Evolutionary conservation across 2,329 filamentous ascomycete species (phyloP).

Genomic region (Diplodia sapinea): DNA sequence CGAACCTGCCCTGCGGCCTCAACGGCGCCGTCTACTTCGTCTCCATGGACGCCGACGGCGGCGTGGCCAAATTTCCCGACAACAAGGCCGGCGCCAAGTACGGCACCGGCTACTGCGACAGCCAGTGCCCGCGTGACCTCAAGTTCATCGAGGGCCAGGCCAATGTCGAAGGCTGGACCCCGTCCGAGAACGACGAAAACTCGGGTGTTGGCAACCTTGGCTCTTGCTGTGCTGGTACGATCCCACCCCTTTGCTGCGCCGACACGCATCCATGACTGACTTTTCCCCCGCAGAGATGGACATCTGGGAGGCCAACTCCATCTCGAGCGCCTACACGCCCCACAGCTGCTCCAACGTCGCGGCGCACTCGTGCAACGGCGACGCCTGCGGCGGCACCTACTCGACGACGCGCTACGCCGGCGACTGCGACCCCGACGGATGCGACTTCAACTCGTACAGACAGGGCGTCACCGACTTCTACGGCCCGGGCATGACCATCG

Average conservation of each 20-base stretch:
- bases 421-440: slow-evolving; percentile 68
- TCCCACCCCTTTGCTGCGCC: no score
- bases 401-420: slow-evolving; percentile 61
- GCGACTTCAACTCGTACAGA: slow-evolving; percentile 71
- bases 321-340: slow-evolving; percentile 66
- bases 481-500: slow-evolving; percentile 56
- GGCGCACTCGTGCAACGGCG: slow-evolving; percentile 59
- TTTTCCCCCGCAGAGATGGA: neutral
- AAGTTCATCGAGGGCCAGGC: slow-evolving; percentile 59
- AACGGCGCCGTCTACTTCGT: slow-evolving; percentile 73
- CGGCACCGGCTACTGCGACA: slow-evolving; percentile 60
- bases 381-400: slow-evolving; percentile 46
- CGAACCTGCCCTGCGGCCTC: slow-evolving; percentile 39
- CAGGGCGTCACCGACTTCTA: slow-evolving; percentile 66
- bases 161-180: slow-evolving; percentile 61
- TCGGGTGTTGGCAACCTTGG: slow-evolving; percentile 61
- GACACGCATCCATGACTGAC: no score
- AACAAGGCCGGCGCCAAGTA: slow-evolving; percentile 58
- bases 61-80: slow-evolving; percentile 53
- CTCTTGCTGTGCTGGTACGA: slow-evolving; percentile 64
- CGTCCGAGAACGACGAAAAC: slow-evolving; percentile 60
- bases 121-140: slow-evolving; percentile 44
- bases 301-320: slow-evolving; percentile 62
- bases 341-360: slow-evolving; percentile 61
- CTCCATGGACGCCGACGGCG: slow-evolving; percentile 67